These are phyloP conservation scores for Colletotrichum graminicola DNA, from an alignment of 2,329 filamentous ascomycete species.

Conservation along the genomic window DNA sequence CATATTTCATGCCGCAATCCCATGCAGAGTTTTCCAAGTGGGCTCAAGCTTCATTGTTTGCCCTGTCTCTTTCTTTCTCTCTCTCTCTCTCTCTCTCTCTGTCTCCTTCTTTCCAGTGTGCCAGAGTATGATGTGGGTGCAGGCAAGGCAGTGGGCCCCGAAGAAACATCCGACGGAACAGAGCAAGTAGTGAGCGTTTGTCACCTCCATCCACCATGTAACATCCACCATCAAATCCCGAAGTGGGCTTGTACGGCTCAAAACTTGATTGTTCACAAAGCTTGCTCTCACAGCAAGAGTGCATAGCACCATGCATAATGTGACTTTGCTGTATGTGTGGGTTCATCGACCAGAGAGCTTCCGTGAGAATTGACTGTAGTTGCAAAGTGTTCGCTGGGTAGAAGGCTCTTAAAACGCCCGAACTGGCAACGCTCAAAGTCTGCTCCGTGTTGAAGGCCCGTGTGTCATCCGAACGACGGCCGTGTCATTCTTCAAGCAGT, in stretches of 20 bases:
- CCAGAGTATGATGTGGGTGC: constrained; percentile 28
- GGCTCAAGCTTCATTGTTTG: constrained; percentile 37
- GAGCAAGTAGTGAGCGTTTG: constrained; percentile 28
- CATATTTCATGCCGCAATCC: constrained; percentile 37
- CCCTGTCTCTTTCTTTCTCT: neutral
- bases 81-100: neutral
- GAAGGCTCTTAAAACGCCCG: neutral
- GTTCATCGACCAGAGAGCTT: neutral
- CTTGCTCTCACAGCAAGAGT: constrained; percentile 8
- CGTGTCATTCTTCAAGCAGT: constrained; percentile 38
- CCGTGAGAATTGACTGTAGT: neutral
- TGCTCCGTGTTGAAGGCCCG: constrained; percentile 19
- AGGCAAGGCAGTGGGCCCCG: constrained; percentile 35
- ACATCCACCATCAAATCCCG: constrained; percentile 16
- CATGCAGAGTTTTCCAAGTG: constrained; percentile 42
- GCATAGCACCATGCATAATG: constrained; percentile 11
- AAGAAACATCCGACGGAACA: constrained; percentile 38
- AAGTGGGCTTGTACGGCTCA: constrained; percentile 19
- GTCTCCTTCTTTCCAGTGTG: neutral
- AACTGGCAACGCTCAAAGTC: constrained; percentile 8
- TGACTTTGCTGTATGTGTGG: neutral
- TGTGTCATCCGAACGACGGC: constrained; percentile 38
- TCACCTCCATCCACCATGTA: constrained; percentile 34
- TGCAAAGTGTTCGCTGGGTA: neutral
- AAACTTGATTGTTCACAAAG: constrained; percentile 28